phyloP scores from a whole-genome alignment of 768 basidiomycete genomes.

The Auricularia sp. region DNA sequence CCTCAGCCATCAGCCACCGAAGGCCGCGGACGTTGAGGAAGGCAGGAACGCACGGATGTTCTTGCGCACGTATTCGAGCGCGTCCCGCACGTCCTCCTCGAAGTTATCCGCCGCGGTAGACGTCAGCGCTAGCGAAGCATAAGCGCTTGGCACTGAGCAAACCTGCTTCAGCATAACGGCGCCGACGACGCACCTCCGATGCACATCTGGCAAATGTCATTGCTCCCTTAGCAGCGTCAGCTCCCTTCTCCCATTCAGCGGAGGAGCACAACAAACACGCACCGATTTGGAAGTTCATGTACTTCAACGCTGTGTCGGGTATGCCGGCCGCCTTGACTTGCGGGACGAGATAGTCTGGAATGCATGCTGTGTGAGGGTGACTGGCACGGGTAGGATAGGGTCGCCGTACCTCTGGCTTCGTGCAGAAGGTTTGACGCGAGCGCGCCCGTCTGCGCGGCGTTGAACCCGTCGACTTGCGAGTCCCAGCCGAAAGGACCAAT shows the following conservation, averaged over 20 bases:
- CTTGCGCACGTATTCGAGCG: constrained; percentile 4
- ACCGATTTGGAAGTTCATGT: constrained; percentile 6
- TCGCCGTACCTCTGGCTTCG: constrained; percentile 1
- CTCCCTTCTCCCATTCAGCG: neutral
- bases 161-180: neutral
- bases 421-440: constrained; percentile 3
- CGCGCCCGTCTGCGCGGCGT: constrained; percentile 6
- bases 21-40: neutral
- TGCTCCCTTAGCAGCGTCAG: neutral
- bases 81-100: neutral
- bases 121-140: neutral
- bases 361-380: too few relatives aligned
- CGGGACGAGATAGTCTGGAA: constrained; percentile 4
- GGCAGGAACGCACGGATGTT: constrained; percentile 2
- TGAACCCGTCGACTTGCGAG: constrained; percentile 2
- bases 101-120: constrained; percentile 1
- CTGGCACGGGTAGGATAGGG: too few relatives aligned
- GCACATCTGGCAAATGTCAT: constrained; percentile 6
- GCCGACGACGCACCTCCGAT: neutral
- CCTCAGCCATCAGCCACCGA: neutral
- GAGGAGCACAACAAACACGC: neutral
- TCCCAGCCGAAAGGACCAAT: constrained; percentile 4
- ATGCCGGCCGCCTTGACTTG: constrained; percentile 1
- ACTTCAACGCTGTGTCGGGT: constrained; percentile 3
- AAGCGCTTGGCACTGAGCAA: neutral